Conservation (phyloP, 352 stramenopile species). For the Phytophthora europaea region DNA sequence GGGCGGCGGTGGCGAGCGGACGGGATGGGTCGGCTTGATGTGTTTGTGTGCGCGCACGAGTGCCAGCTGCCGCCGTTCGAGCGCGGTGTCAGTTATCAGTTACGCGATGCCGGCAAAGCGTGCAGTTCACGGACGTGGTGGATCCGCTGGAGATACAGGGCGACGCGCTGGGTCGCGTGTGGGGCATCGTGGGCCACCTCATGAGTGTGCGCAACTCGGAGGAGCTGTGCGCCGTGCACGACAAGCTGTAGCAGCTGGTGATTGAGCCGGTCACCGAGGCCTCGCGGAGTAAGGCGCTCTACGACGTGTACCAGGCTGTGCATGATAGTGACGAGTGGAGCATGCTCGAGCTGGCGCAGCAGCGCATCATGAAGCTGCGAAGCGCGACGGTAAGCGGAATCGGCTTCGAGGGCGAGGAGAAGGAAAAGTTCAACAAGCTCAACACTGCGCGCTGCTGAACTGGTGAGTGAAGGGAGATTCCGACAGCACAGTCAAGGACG, state of each 20-base stretch:
- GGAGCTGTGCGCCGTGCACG: slow-evolving; percentile 94
- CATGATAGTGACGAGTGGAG: slow-evolving; percentile 71
- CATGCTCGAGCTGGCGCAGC: slow-evolving; percentile 65
- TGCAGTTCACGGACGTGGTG: slow-evolving; percentile 92
- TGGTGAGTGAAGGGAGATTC: too few species aligned
- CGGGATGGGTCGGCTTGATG: too few species aligned
- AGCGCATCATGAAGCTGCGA: slow-evolving; percentile 92
- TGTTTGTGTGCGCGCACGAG: slow-evolving; percentile 65
- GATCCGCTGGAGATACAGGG: slow-evolving; percentile 94
- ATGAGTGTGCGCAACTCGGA: slow-evolving; percentile 98
- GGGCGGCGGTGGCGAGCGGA: too few species aligned
- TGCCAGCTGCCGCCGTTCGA: slow-evolving; percentile 78
- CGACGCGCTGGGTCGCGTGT: slow-evolving; percentile 93
- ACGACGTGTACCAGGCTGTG: slow-evolving; percentile 90
- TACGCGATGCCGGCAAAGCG: slow-evolving; percentile 20
- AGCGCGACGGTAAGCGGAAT: slow-evolving; percentile 95
- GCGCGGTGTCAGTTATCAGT: too few species aligned
- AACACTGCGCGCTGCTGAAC: slow-evolving; percentile 93
- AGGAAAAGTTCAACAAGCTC: slow-evolving; percentile 97
- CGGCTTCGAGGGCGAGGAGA: slow-evolving; percentile 90
- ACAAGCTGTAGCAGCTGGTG: slow-evolving; percentile 94
- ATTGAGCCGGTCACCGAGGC: slow-evolving; percentile 94
- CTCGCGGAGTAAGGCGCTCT: slow-evolving; percentile 94
- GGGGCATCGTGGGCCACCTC: slow-evolving; percentile 97
- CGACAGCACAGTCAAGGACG: too few species aligned